Evolutionary conservation across 805 yeast genomes (phyloP).

Genomic region (Starmerella geochares): DNA sequence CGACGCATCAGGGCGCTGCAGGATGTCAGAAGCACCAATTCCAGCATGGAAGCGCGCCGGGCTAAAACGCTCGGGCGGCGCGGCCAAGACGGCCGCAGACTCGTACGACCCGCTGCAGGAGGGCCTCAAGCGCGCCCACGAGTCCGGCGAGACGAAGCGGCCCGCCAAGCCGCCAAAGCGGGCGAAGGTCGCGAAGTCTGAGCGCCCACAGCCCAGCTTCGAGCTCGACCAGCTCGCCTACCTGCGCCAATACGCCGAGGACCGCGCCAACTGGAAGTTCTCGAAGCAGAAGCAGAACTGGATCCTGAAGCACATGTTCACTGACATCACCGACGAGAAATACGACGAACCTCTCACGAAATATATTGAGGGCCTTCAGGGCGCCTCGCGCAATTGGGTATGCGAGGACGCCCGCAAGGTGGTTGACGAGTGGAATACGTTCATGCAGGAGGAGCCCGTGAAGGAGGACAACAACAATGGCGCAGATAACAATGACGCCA

Average conservation of each 20-base stretch:
- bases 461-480: constrained; percentile 7
- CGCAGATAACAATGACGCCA: constrained; percentile 4
- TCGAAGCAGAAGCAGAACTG: constrained; percentile 81
- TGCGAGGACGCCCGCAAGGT: constrained; percentile 40
- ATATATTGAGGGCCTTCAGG: constrained; percentile 56
- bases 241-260: constrained; percentile 47
- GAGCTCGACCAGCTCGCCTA: constrained; percentile 67
- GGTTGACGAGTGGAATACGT: constrained; percentile 48
- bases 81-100: background rate
- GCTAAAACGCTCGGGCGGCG: constrained; percentile 28
- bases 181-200: constrained; percentile 54
- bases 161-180: constrained; percentile 58
- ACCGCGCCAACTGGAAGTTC: constrained; percentile 63
- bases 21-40: constrained; percentile 27
- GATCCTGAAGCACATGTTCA: constrained; percentile 53
- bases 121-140: constrained; percentile 27
- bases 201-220: constrained; percentile 55
- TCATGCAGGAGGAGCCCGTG: constrained; percentile 32
- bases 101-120: constrained; percentile 23
- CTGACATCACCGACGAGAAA: constrained; percentile 38
- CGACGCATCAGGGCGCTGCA: too few relatives aligned
- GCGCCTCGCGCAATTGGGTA: constrained; percentile 55
- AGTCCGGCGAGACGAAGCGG: constrained; percentile 20
- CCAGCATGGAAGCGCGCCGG: constrained; percentile 85
- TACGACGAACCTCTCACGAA: constrained; percentile 43